Percentiles rank a stretch among this genome's conserved stretches.
Evolutionary conservation across 352 stramenopile species (phyloP).

Genomic region (Phytophthora sp.): DNA sequence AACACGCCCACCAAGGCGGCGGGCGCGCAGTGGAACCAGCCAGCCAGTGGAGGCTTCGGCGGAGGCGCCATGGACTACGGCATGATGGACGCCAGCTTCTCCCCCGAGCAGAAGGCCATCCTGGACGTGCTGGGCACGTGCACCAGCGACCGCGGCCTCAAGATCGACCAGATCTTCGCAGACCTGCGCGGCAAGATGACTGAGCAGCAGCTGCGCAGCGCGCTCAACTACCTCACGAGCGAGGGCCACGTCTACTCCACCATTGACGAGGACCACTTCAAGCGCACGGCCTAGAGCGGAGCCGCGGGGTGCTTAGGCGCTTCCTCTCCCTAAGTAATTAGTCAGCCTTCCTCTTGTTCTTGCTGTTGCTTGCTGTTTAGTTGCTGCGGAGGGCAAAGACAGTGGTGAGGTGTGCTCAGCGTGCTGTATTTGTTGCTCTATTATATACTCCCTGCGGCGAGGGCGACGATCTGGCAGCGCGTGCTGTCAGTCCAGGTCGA

Average conservation of each 20-base stretch:
- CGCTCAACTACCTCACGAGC: constrained; percentile 83
- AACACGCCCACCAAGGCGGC: constrained; percentile 46
- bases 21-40: constrained; percentile 30
- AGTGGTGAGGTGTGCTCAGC: no score
- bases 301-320: no score
- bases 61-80: constrained; percentile 59
- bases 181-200: constrained; percentile 68
- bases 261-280: constrained; percentile 92
- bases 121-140: constrained; percentile 75
- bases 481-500: constrained; percentile 55
- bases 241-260: constrained; percentile 92
- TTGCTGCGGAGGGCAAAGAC: no score
- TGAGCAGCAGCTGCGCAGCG: constrained; percentile 67
- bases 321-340: no score
- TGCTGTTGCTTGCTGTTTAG: no score
- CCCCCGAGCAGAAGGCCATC: constrained; percentile 79
- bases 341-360: no score
- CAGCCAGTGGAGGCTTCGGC: constrained; percentile 25
- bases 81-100: constrained; percentile 79
- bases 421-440: constrained; percentile 29
- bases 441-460: constrained; percentile 26
- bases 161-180: constrained; percentile 82
- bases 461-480: not conserved
- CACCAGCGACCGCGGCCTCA: constrained; percentile 75
- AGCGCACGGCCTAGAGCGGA: constrained; percentile 73